phyloP scores from a whole-genome alignment of 331 rosid species.

The Cucumis variabilis region DNA sequence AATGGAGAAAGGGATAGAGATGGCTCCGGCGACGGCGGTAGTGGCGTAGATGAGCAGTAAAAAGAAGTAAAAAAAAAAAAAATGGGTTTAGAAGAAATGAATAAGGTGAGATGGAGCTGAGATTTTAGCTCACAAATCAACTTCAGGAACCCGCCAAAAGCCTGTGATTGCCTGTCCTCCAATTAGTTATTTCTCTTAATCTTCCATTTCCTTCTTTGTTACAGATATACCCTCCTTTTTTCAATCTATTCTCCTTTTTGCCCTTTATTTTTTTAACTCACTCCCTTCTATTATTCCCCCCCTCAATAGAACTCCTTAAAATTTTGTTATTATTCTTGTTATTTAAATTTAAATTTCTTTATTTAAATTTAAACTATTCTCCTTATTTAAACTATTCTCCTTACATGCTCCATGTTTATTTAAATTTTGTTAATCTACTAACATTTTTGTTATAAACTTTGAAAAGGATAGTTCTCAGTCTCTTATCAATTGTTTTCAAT shows the following conservation, averaged over 20 bases:
- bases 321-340: too few relatives aligned
- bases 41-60: conserved; percentile 65
- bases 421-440: too few relatives aligned
- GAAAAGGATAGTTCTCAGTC: too few relatives aligned
- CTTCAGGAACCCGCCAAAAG: conserved; percentile 67
- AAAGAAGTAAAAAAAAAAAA: conserved; percentile 16
- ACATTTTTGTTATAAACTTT: too few relatives aligned
- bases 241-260: neutral
- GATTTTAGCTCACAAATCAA: conserved; percentile 68
- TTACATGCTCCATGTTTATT: too few relatives aligned
- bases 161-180: conserved; percentile 33
- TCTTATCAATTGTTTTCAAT: too few relatives aligned
- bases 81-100: conserved; percentile 37
- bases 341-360: too few relatives aligned
- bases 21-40: conserved; percentile 2
- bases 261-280: neutral
- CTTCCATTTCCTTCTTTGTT: neutral
- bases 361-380: too few relatives aligned
- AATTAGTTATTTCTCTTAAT: conserved; percentile 30
- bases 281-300: too few relatives aligned
- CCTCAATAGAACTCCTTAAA: too few relatives aligned
- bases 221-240: neutral
- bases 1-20: neutral
- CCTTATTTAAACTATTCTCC: too few relatives aligned
- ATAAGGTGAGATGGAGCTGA: conserved; percentile 69